Evolutionary conservation across 208 protist genomes (phyloP).

Genomic region (Leishmania braziliensis): DNA sequence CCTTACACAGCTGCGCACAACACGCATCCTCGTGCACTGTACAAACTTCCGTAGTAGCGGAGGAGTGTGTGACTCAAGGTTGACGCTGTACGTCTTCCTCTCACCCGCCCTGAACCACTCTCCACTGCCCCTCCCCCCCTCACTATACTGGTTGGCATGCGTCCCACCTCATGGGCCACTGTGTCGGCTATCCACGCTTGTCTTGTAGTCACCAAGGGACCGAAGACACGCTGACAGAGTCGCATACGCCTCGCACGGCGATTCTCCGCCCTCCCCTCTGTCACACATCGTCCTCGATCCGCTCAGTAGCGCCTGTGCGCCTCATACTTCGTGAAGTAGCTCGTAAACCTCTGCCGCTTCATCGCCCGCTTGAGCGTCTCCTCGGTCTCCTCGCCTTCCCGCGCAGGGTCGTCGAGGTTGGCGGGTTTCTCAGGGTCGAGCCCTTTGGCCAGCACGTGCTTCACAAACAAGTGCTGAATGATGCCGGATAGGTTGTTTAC

Average conservation of each 20-base stretch:
- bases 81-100: not conserved
- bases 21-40: not conserved
- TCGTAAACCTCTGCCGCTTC: constrained; percentile 56
- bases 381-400: constrained; percentile 26
- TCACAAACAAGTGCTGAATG: constrained; percentile 79
- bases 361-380: constrained; percentile 53
- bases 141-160: not conserved
- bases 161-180: not conserved
- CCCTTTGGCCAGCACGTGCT: constrained; percentile 65
- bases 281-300: not conserved
- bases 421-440: constrained; percentile 49
- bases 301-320: constrained; percentile 60
- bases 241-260: not conserved
- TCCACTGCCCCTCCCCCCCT: not conserved
- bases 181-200: not conserved
- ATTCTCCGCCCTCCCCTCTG: not conserved
- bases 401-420: constrained; percentile 61
- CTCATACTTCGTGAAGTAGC: constrained; percentile 73
- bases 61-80: not conserved
- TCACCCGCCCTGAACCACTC: not conserved
- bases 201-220: not conserved
- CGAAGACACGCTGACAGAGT: not conserved
- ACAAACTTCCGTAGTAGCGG: not conserved
- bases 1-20: not conserved
- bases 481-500: constrained; percentile 61